These are phyloP conservation scores for Zygotorulaspora chibaensis DNA, from an alignment of 805 yeast species.

Conservation along the genomic window DNA sequence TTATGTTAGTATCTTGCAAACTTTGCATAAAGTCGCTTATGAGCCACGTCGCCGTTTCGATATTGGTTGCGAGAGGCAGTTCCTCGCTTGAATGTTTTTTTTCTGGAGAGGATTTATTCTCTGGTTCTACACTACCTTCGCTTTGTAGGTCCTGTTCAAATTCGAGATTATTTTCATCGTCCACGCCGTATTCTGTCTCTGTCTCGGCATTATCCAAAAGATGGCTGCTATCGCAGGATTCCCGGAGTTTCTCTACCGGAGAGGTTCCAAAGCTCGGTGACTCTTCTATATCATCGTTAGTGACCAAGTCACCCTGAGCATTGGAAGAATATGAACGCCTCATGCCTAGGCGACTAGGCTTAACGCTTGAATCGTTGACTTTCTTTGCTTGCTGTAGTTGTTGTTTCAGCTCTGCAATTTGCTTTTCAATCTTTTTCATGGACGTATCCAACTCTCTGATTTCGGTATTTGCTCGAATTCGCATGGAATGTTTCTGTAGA, in stretches of 20 bases:
- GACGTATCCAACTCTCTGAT: constrained; percentile 31
- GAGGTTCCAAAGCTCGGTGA: not conserved
- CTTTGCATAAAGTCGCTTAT: constrained; percentile 35
- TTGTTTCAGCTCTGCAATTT: constrained; percentile 22
- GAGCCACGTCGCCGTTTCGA: constrained; percentile 35
- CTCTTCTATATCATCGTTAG: not conserved
- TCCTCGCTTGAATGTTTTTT: constrained; percentile 3
- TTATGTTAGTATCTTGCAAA: constrained; percentile 27
- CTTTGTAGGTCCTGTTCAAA: constrained; percentile 2
- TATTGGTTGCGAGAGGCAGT: constrained; percentile 10
- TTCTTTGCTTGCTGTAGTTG: constrained; percentile 22
- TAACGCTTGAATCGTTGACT: constrained; percentile 4
- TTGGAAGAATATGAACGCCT: not conserved
- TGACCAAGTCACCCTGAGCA: not conserved
- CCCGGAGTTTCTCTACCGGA: not conserved
- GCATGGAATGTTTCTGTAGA: constrained; percentile 33
- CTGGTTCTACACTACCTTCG: not conserved
- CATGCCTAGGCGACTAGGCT: not conserved
- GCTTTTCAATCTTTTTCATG: constrained; percentile 28
- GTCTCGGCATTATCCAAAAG: not conserved
- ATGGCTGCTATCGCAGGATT: not conserved
- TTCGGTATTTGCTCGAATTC: constrained; percentile 33
- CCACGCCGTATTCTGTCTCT: not conserved
- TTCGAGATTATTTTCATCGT: constrained; percentile 3
- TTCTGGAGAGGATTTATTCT: not conserved